Conservation (phyloP, 371 early-diverging fungal genomes). For the Cokeromyces recurvatus region DNA sequence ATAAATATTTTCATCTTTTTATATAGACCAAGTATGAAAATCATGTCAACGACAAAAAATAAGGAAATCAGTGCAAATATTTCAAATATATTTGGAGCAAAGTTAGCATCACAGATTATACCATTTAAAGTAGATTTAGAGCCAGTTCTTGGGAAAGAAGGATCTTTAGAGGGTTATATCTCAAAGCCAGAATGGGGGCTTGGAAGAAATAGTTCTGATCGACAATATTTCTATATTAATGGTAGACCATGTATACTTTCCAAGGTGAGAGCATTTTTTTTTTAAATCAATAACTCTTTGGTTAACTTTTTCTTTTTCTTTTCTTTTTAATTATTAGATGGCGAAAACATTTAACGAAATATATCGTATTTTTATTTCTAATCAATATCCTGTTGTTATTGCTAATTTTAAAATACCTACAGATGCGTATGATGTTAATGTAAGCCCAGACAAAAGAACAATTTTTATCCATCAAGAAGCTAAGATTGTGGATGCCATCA, state of each 20-base stretch:
- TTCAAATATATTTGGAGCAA: constrained; percentile 70
- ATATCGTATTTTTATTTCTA: constrained; percentile 61
- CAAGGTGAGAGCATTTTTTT: constrained; percentile 51
- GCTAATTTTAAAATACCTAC: constrained; percentile 64
- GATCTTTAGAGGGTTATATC: constrained; percentile 52
- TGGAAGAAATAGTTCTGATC: constrained; percentile 74
- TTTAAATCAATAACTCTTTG: too few relatives aligned
- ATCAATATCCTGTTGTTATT: constrained; percentile 79
- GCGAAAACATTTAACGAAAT: constrained; percentile 73
- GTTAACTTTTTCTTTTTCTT: too few relatives aligned
- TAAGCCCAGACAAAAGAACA: constrained; percentile 94
- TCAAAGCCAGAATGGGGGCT: constrained; percentile 63
- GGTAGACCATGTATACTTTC: constrained; percentile 84
- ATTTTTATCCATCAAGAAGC: constrained; percentile 77
- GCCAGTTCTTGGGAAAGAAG: constrained; percentile 2
- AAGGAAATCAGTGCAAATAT: constrained; percentile 63
- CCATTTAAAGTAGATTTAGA: constrained; percentile 41
- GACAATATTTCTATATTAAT: constrained; percentile 87
- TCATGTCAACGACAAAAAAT: constrained; percentile 60
- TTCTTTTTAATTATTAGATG: too few relatives aligned
- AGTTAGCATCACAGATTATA: constrained; percentile 50
- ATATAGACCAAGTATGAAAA: constrained; percentile 11
- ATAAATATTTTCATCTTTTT: not conserved
- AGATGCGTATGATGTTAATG: constrained; percentile 79
- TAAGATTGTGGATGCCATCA: constrained; percentile 2